These are phyloP conservation scores for Cystobasidium pallidum DNA, from an alignment of 1,284 basidiomycete genomes.

Conservation along the genomic window DNA sequence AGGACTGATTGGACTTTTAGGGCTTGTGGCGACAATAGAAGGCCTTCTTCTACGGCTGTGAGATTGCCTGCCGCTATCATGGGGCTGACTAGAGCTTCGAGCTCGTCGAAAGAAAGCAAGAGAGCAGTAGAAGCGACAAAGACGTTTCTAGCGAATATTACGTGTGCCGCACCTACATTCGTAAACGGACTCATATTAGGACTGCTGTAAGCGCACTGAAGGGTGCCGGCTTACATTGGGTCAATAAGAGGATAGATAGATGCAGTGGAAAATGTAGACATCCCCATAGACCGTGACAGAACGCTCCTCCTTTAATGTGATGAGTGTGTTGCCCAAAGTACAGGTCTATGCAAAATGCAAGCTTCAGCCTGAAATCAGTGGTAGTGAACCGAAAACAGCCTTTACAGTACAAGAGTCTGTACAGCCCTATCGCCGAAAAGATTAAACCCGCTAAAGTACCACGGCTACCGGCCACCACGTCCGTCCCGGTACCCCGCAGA, in stretches of 20 bases:
- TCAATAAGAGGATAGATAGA: constrained; percentile 26
- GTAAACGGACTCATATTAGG: not conserved
- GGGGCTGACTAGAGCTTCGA: not conserved
- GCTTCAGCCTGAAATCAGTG: not conserved
- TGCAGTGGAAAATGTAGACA: constrained; percentile 26
- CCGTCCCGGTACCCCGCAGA: constrained; percentile 1
- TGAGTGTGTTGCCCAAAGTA: constrained; percentile 29
- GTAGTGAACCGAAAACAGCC: not conserved
- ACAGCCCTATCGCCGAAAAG: constrained; percentile 24
- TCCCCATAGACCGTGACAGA: constrained; percentile 16
- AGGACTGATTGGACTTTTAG: not conserved
- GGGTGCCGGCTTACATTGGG: constrained; percentile 19
- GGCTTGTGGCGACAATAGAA: not conserved
- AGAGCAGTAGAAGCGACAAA: not conserved
- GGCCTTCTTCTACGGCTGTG: constrained; percentile 1
- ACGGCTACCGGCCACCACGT: not conserved
- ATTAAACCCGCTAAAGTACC: constrained; percentile 10
- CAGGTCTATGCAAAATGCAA: not conserved
- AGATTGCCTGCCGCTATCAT: not conserved
- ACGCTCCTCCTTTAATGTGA: constrained; percentile 3
- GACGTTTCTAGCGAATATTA: constrained; percentile 24
- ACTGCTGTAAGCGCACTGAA: no score
- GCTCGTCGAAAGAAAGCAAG: not conserved
- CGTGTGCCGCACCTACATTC: constrained; percentile 5
- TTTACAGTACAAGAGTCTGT: constrained; percentile 31